Evolutionary conservation across 2,329 filamentous ascomycete genomes (phyloP).

Genomic region (Exophiala sp.): DNA sequence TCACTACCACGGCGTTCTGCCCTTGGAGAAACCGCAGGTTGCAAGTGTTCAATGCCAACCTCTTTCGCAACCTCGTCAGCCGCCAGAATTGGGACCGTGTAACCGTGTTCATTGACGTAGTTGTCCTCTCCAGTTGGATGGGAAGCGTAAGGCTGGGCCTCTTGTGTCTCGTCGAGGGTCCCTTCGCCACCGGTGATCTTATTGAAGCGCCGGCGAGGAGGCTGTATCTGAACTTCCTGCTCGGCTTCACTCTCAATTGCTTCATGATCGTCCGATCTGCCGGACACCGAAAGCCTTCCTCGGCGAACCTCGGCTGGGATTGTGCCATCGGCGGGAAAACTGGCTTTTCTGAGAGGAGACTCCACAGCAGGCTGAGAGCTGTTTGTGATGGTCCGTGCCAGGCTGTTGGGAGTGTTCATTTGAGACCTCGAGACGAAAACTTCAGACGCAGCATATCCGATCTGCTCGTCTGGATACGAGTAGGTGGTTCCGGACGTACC

Average conservation of each 20-base stretch:
- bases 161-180: slow-evolving; percentile 40
- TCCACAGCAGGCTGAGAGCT: slow-evolving; percentile 45
- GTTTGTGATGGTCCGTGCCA: slow-evolving; percentile 39
- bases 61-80: slow-evolving; percentile 79
- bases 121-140: slow-evolving; percentile 44
- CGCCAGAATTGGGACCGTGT: slow-evolving; percentile 76
- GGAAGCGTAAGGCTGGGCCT: slow-evolving; percentile 44
- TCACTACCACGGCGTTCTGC: slow-evolving; percentile 58
- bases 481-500: slow-evolving; percentile 57
- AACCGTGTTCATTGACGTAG: slow-evolving; percentile 55
- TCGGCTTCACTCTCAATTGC: slow-evolving; percentile 46
- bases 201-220: slow-evolving; percentile 37
- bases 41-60: slow-evolving; percentile 59
- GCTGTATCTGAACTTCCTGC: slow-evolving; percentile 71
- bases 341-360: slow-evolving; percentile 49
- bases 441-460: slow-evolving; percentile 81
- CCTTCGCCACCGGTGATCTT: slow-evolving; percentile 40
- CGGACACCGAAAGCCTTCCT: slow-evolving; percentile 23
- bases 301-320: slow-evolving; percentile 27
- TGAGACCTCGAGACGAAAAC: slow-evolving; percentile 72
- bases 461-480: slow-evolving; percentile 81
- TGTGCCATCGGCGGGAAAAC: slow-evolving; percentile 39
- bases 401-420: slow-evolving; percentile 55
- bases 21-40: slow-evolving; percentile 74
- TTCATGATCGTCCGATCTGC: slow-evolving; percentile 22